These are phyloP conservation scores for Diaporthe aspalathi DNA, from an alignment of 2,329 filamentous ascomycete species.

Conservation along the genomic window DNA sequence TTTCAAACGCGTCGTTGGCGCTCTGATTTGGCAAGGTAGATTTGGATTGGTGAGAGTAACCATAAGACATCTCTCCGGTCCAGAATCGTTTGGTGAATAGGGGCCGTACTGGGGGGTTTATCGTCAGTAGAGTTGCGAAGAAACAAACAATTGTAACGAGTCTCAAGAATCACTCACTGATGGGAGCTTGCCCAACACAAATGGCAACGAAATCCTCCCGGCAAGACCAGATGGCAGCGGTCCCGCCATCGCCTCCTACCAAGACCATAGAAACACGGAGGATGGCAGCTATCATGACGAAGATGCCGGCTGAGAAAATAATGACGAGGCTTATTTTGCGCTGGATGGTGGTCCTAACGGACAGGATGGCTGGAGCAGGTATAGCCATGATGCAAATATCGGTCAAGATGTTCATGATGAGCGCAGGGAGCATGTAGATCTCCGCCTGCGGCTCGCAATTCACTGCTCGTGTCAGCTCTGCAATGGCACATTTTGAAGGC, in stretches of 20 bases:
- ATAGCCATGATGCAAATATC: conserved; percentile 51
- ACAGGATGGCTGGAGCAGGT: conserved; percentile 49
- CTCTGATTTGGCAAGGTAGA: conserved; percentile 21
- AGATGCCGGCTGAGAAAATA: conserved; percentile 49
- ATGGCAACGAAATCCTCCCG: conserved; percentile 53
- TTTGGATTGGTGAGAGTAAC: conserved; percentile 2
- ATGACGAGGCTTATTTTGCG: conserved; percentile 48
- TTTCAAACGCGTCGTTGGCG: conserved; percentile 31
- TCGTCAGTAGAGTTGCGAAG: not conserved
- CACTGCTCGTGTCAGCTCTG: conserved; percentile 24
- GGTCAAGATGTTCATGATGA: conserved; percentile 49
- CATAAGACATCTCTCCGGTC: conserved; percentile 25
- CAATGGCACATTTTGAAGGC: too few species aligned
- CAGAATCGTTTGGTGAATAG: conserved; percentile 25
- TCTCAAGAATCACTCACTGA: conserved; percentile 36
- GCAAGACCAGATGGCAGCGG: conserved; percentile 51
- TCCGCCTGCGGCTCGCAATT: conserved; percentile 49
- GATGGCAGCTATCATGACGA: conserved; percentile 48
- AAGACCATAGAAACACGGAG: conserved; percentile 47
- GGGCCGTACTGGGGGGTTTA: conserved; percentile 8
- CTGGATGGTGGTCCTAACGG: conserved; percentile 45
- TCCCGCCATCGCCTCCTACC: conserved; percentile 27
- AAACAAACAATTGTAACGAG: too few species aligned
- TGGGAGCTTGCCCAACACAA: conserved; percentile 51
- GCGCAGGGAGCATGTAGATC: conserved; percentile 47